phyloP scores from a whole-genome alignment of 2,329 filamentous ascomycete genomes.

The Fusarium paranaense region DNA sequence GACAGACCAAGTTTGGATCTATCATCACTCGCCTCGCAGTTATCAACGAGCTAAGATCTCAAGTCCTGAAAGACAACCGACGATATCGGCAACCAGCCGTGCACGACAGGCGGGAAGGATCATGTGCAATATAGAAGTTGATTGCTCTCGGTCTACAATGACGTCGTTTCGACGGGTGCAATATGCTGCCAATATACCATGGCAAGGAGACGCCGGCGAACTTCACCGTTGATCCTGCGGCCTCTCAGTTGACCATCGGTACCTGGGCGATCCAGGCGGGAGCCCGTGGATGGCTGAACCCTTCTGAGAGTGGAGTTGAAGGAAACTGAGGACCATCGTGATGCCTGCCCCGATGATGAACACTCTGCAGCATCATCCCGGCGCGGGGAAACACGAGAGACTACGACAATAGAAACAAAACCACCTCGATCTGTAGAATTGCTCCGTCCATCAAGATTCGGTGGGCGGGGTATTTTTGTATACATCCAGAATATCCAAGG shows the following conservation, averaged over 20 bases:
- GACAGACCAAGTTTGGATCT: background rate
- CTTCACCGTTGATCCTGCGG: background rate
- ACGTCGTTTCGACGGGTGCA: constrained; percentile 3
- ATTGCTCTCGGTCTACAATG: constrained; percentile 19
- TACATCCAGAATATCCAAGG: background rate
- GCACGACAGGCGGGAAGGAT: constrained; percentile 13
- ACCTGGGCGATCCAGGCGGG: constrained; percentile 12
- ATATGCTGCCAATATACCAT: background rate
- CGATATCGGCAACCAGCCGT: background rate
- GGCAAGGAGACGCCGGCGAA: constrained; percentile 12
- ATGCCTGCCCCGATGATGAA: constrained; percentile 1
- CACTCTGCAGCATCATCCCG: background rate
- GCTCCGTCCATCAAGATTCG: background rate
- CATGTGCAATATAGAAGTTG: background rate
- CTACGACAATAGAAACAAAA: background rate
- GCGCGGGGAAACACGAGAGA: constrained; percentile 18
- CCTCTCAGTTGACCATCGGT: constrained; percentile 9
- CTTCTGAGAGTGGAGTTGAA: background rate
- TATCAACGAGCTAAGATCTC: background rate
- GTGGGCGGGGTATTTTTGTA: background rate
- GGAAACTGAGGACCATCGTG: background rate
- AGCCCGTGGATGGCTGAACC: background rate
- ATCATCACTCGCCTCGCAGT: background rate
- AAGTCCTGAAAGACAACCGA: background rate
- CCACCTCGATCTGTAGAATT: background rate